A percentile compares a stretch with the other conserved stretches of the same genome.
Evolutionary conservation across 495 filamentous ascomycete species (phyloP).

Genomic region (Lophiotrema nucula): DNA sequence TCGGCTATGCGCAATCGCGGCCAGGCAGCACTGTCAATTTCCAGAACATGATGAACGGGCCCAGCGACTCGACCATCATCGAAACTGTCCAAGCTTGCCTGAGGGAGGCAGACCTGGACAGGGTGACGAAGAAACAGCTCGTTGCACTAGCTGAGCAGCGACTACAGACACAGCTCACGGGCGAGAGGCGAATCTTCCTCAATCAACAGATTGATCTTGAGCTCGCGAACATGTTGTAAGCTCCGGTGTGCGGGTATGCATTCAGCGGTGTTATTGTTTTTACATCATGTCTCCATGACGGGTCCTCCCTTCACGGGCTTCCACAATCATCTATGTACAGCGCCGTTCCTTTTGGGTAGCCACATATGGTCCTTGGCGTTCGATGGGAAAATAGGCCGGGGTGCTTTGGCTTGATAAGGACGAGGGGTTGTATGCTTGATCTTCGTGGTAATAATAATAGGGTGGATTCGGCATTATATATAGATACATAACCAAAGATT

Average conservation of each 20-base stretch:
- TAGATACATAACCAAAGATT: too few relatives aligned
- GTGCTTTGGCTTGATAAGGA: too few relatives aligned
- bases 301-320: too few relatives aligned
- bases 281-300: conserved; percentile 2
- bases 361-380: background rate
- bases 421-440: too few relatives aligned
- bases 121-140: conserved; percentile 95
- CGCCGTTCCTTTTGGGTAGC: too few relatives aligned
- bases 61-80: conserved; percentile 69
- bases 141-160: conserved; percentile 85
- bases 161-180: conserved; percentile 79
- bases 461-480: too few relatives aligned
- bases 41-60: conserved; percentile 58
- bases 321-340: too few relatives aligned
- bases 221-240: conserved; percentile 74
- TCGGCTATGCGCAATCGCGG: conserved; percentile 47
- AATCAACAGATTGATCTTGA: conserved; percentile 91
- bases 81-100: conserved; percentile 81
- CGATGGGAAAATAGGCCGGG: too few relatives aligned
- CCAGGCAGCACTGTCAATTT: conserved; percentile 77
- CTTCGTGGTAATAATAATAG: too few relatives aligned
- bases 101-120: conserved; percentile 89
- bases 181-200: conserved; percentile 79
- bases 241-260: background rate
- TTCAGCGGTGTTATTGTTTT: conserved; percentile 24